These are phyloP conservation scores for Larix kaempferi DNA, from an alignment of 75 land plant genomes.

Conservation along the genomic window DNA sequence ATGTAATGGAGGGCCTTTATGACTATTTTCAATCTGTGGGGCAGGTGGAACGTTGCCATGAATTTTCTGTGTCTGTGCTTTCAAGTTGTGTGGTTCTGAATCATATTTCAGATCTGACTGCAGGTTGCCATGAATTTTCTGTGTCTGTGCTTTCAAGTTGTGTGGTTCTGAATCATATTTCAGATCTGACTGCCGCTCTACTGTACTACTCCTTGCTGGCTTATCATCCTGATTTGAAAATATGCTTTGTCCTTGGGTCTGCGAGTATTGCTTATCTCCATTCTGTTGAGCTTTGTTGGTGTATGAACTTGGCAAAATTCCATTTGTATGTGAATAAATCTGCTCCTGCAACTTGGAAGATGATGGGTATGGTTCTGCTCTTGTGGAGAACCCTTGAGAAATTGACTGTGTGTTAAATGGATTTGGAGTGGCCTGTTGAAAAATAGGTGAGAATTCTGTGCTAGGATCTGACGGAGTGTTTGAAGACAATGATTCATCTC, in stretches of 20 bases:
- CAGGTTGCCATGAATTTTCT: not conserved
- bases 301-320: not conserved
- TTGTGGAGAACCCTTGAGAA: not conserved
- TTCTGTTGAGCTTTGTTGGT: not conserved
- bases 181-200: not conserved
- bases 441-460: not conserved
- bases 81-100: not conserved
- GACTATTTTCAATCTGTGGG: conserved; percentile 3
- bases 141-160: not conserved
- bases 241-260: not conserved
- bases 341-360: not conserved
- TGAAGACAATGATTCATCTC: not conserved
- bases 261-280: not conserved
- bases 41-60: not conserved
- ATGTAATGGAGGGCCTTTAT: conserved; percentile 3
- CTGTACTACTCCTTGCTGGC: not conserved
- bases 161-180: not conserved
- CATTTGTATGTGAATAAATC: not conserved
- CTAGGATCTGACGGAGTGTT: not conserved
- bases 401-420: not conserved
- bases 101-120: not conserved
- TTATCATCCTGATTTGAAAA: not conserved
- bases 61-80: not conserved
- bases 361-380: not conserved
- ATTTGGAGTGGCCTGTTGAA: not conserved